phyloP scores from a whole-genome alignment of 139 green algal species.

The Marvania coccoides region DNA sequence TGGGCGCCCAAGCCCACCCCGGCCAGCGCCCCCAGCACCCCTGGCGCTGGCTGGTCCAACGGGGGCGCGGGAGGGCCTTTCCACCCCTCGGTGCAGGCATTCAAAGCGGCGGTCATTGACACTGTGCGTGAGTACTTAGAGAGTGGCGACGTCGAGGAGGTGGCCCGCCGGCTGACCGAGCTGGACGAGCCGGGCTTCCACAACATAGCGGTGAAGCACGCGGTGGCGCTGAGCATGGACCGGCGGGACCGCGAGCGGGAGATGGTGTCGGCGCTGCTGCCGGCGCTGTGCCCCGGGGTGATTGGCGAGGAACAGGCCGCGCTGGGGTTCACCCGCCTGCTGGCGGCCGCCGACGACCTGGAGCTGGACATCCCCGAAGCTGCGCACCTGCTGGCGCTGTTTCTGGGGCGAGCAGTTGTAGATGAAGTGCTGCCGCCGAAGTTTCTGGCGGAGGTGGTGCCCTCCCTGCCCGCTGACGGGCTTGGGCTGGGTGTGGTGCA shows the following conservation, averaged over 20 bases:
- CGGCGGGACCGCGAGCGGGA: slow-evolving; percentile 76
- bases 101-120: slow-evolving; percentile 49
- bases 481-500: slow-evolving; percentile 61
- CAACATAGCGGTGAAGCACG: slow-evolving; percentile 86
- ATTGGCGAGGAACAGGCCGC: slow-evolving; percentile 37
- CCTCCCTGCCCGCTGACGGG: slow-evolving; percentile 39
- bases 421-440: slow-evolving; percentile 86
- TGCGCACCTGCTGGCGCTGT: slow-evolving; percentile 53
- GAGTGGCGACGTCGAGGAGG: slow-evolving; percentile 51
- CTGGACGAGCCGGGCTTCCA: slow-evolving; percentile 76
- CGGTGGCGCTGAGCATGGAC: slow-evolving; percentile 74
- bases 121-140: slow-evolving; percentile 81
- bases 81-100: slow-evolving; percentile 38
- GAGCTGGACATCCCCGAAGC: slow-evolving; percentile 84
- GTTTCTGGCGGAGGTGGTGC: slow-evolving; percentile 69
- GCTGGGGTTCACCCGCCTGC: slow-evolving; percentile 61
- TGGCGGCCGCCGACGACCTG: slow-evolving; percentile 69
- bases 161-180: slow-evolving; percentile 50
- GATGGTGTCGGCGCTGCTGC: slow-evolving; percentile 66
- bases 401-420: slow-evolving; percentile 69
- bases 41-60: neutral
- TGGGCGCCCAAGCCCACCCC: neutral
- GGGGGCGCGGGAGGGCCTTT: neutral
- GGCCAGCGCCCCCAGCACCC: neutral
- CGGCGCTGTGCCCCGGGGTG: slow-evolving; percentile 49